Evolutionary conservation across 306 rosid genomes (phyloP), one percentile per base, ranked within the genome.

Genomic region (Quercus bicolor): DNA sequence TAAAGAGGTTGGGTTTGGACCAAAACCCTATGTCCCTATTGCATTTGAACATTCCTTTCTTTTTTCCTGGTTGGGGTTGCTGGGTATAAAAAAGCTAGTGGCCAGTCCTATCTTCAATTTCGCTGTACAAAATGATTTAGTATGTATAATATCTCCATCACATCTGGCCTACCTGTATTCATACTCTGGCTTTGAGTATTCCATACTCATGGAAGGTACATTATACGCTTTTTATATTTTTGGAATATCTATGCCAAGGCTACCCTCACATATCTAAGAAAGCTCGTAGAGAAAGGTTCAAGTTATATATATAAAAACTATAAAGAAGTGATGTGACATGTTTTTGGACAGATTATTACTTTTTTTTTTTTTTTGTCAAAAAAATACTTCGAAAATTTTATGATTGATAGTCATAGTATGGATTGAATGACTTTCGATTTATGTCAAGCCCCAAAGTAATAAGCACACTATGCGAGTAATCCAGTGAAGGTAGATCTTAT

Each of bases 171-270:
- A 21, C 76, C 60, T 64, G 77, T 56, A 78, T 86, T 83, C 70
- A 78, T 68, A 84, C 88, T 34, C 80, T 45, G 23, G n/a, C 74
- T 34, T 79, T 48, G 82, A 76, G 87, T 80, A 79, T 82, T 73
- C 21, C 21, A 31, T 77, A 61, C 84, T 79, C 86, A 21, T 79
- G 66, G 45, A 66, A 73, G 70, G 81, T 51, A 72, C 80, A 62
- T 56, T 76, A 73, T 77, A 68, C 78, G 55, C 70, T 75, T 73
- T 66, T 68, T 66, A 77, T 70, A 54, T 72, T 80, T 78, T 34
- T 23, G 1, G 2, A 31, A 33, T 11, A 3, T 1, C 14, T 2
- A 20, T 81, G 75, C 84, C 82, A 59, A 76, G 12, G 33, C 53
- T 68, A 68, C 61, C 86, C 82, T 83, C 48, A 4, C 1, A 40